Evolutionary conservation across 768 basidiomycete genomes (phyloP), one percentile per base, ranked within the genome.

Genomic region (Rhodotorula paludigena): DNA sequence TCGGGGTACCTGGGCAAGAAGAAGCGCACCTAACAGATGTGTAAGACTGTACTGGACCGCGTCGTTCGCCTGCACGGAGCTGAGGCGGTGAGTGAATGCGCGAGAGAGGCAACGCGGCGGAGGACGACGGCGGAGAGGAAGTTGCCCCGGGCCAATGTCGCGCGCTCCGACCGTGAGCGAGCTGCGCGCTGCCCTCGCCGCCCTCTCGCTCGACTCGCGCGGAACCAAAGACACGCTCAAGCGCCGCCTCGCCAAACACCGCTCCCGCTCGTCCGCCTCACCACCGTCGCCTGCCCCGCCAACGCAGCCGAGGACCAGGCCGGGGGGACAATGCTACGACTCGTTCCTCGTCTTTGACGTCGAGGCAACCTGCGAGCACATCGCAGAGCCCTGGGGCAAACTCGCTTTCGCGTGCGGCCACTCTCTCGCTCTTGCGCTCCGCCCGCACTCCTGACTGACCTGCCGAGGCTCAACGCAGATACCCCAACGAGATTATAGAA

Each of bases 401-500:
- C 45, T 72, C 10, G 66, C 71, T 0, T 72, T 72, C 51, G 52
- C 66, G 8, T 72, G 59, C 60, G 42, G 60, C 63, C 68, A 1
- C 47, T 25, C 42, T 32, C 35, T 23, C 38, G 44, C 23, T 10
- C 5, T 30, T 30, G 36, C 25, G 21, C 12, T 39, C 15, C 23
- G n/a, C n/a, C n/a, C n/a, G n/a, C n/a, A n/a, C n/a, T n/a, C n/a
- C n/a, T n/a, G 41, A 21, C 49, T 30, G 49, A 51, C 11, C 28
- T 30, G 1, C 0, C 25, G 0, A 12, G 77, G 73, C 88, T 87
- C 44, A 82, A 10, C 35, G 25, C 42, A 62, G 61, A 2, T 55
- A 55, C n/a, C 54, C 54, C 10, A 96, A 96, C 78, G 94, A 98
- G 80, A 92, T 98, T 62, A 96, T 98, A 69, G 94, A 99, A 79